Evolutionary conservation across 2,329 filamentous ascomycete species (phyloP), one percentile per base, ranked within the genome.

Genomic region (Monilinia laxa): DNA sequence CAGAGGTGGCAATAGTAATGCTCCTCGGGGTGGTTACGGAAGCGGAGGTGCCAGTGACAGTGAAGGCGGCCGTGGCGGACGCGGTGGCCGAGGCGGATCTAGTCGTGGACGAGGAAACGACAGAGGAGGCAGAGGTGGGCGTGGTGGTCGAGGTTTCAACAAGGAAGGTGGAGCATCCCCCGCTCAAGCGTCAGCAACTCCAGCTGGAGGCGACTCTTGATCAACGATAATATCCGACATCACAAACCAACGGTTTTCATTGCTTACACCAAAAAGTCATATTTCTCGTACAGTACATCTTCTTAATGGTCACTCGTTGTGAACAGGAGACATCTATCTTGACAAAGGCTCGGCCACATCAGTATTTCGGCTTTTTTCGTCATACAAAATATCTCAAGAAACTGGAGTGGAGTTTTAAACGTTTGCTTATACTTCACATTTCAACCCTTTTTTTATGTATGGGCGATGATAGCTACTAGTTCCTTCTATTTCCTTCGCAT

Each of bases 11-110:
- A 82, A 83, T 70, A 82, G 83, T 70, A 78, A 79, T 60, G 79
- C 80, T 62, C 71, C 75, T 57, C 85, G 85, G 67, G 90, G 90
- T 72, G 92, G 92, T 68, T 97, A 97, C 81, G 89, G 92, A 73
- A 96, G 92, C 75, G 91, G 90, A 65, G 91, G 91, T 67, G 93
- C 89, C 68, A 91, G 89, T 72, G 91, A 93, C 70, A 89, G 91
- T 68, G 84, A 86, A 68, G 84, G 85, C 64, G 84, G 83, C 38
- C 83, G 84, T 57, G 81, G 81, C 49, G 80, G 81, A 25, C 82
- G 84, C 73, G 81, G 85, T 70, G 80, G 80, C 65, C 90, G 88
- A 75, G 89, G 83, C 66, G 80, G 81, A 65, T 80, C 85, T 66
- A 82, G 85, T 68, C 81, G 85, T 69, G 80, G 82, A 68, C 80